Evolutionary conservation across 176 grass and related monocot species (phyloP).

Genomic region (Musa itinerans): DNA sequence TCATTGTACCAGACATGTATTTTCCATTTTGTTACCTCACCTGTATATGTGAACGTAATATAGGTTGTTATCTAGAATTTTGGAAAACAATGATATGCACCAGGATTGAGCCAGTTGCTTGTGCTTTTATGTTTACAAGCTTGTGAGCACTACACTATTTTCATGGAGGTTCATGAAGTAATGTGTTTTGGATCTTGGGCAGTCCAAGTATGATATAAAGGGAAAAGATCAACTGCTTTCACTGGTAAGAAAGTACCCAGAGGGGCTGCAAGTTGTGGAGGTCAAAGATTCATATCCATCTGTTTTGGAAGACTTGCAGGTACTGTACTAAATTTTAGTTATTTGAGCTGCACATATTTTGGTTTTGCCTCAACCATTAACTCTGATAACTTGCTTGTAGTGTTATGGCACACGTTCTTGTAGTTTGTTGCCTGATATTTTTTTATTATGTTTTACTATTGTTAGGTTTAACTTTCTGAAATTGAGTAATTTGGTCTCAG

Average conservation of each 20-base stretch:
- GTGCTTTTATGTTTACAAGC: slow-evolving; percentile 58
- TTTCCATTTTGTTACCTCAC: neutral
- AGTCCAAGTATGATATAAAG: slow-evolving; percentile 78
- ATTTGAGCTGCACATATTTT: neutral
- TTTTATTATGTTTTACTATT: neutral
- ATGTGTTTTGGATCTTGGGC: slow-evolving; percentile 24
- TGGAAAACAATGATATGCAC: neutral
- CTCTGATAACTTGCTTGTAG: neutral
- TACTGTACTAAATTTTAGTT: slow-evolving; percentile 1
- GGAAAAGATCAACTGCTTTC: slow-evolving; percentile 75
- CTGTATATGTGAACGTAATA: neutral
- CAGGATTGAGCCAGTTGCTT: neutral
- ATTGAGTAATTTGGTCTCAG: neutral
- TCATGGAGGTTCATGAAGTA: slow-evolving; percentile 34
- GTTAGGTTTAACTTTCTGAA: no score
- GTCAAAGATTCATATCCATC: slow-evolving; percentile 68
- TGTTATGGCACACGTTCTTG: neutral
- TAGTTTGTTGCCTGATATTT: neutral
- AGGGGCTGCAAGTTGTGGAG: slow-evolving; percentile 73
- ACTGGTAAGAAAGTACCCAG: slow-evolving; percentile 47
- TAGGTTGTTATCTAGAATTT: neutral
- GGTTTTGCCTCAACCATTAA: neutral
- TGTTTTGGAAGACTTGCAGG: slow-evolving; percentile 74
- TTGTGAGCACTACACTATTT: slow-evolving; percentile 45
- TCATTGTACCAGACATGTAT: neutral